A percentile compares a stretch with the other conserved stretches of the same genome.
These are phyloP conservation scores for Metschnikowia kofuensis DNA, from an alignment of 805 yeast species.

Conservation along the genomic window DNA sequence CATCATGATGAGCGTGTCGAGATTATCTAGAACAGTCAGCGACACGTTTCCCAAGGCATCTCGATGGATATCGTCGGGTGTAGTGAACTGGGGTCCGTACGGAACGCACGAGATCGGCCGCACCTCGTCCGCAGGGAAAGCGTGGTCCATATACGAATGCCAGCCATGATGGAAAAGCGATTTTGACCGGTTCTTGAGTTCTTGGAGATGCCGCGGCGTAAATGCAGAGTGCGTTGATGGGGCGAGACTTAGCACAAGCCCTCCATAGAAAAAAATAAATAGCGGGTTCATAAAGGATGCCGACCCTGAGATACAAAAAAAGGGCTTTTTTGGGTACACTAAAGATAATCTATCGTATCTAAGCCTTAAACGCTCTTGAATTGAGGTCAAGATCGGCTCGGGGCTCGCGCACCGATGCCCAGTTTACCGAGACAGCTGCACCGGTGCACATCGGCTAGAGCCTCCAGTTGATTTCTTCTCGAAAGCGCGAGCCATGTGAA, in stretches of 20 bases:
- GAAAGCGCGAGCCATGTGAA: no score
- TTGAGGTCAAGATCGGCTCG: no score
- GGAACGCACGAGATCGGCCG: conserved; percentile 70
- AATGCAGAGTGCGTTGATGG: conserved; percentile 25
- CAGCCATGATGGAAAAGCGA: conserved; percentile 72
- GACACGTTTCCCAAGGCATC: conserved; percentile 87
- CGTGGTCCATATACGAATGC: conserved; percentile 62
- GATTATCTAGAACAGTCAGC: conserved; percentile 70
- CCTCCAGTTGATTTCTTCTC: no score
- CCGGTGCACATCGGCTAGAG: no score
- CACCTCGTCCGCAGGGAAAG: conserved; percentile 81
- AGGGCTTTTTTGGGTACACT: no score
- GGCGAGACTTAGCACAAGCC: background rate
- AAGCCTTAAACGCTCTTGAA: no score
- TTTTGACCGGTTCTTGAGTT: conserved; percentile 45
- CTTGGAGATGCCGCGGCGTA: conserved; percentile 34
- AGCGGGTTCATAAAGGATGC: no score
- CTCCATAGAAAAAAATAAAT: background rate
- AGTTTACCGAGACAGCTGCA: no score
- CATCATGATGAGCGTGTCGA: conserved; percentile 76
- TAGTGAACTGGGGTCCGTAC: conserved; percentile 57
- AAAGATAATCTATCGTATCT: no score
- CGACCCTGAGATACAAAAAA: no score
- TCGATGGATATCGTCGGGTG: conserved; percentile 57
- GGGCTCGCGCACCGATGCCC: no score